A percentile compares a stretch with the other conserved stretches of the same genome.
Evolutionary conservation across 176 grass and related monocot genomes (phyloP).

Genomic region (Zizania latifolia): DNA sequence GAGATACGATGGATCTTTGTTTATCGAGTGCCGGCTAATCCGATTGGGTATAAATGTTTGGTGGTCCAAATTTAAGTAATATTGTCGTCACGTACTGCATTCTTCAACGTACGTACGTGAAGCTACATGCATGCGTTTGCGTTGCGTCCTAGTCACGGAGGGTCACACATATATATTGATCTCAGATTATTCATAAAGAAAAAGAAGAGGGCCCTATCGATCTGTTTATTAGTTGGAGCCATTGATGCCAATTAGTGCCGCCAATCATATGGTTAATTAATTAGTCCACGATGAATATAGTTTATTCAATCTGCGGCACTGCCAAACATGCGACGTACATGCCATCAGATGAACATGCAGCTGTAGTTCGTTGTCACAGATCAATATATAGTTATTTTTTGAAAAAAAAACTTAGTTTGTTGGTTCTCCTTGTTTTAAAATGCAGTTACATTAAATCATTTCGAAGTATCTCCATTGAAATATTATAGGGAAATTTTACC

Average conservation of each 20-base stretch:
- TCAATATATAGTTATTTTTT: background rate
- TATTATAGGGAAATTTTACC: no score
- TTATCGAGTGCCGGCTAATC: constrained; percentile 5
- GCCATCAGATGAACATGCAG: no score
- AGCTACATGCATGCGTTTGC: background rate
- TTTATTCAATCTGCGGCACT: background rate
- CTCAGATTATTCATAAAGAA: background rate
- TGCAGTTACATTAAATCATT: no score
- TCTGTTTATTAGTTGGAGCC: background rate
- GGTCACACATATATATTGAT: background rate
- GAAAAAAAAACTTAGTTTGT: no score
- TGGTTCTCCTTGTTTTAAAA: no score
- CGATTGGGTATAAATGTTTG: constrained; percentile 34
- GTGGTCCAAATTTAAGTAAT: constrained; percentile 29
- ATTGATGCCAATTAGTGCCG: background rate
- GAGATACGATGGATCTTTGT: background rate
- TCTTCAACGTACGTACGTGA: constrained; percentile 11
- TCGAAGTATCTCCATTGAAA: no score
- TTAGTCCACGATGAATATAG: background rate
- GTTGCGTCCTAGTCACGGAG: constrained; percentile 4
- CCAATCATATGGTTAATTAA: background rate
- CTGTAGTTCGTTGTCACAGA: no score
- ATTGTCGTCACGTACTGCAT: constrained; percentile 2
- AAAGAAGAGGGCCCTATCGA: background rate
- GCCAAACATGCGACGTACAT: background rate